Percentiles rank a stretch among this genome's conserved stretches.
These are phyloP conservation scores for Mangifera indica DNA, from an alignment of 345 rosid species.

Conservation along the genomic window DNA sequence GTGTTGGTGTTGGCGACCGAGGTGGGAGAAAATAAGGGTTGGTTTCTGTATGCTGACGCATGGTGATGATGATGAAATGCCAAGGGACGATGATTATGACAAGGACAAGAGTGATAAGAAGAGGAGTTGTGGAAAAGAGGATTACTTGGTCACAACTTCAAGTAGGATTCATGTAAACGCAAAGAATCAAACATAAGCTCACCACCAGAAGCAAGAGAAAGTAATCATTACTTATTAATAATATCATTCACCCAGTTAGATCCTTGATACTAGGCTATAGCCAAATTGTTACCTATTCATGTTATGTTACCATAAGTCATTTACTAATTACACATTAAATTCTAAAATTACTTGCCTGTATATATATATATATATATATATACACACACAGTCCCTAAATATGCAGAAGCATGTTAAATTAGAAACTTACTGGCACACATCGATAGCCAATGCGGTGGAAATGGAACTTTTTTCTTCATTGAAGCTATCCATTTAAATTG, in stretches of 20 bases:
- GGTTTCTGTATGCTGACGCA: slow-evolving; percentile 49
- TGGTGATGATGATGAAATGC: slow-evolving; percentile 15
- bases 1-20: not conserved
- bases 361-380: too few relatives aligned
- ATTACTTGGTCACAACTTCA: slow-evolving; percentile 62
- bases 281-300: too few relatives aligned
- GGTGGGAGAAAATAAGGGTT: slow-evolving; percentile 50
- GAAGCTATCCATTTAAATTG: too few relatives aligned
- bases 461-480: too few relatives aligned
- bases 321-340: too few relatives aligned
- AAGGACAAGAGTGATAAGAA: slow-evolving; percentile 13
- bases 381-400: too few relatives aligned
- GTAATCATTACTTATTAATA: slow-evolving; percentile 41
- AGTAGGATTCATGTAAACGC: slow-evolving; percentile 60
- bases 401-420: too few relatives aligned
- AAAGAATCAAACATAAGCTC: slow-evolving; percentile 57
- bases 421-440: too few relatives aligned
- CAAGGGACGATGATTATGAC: slow-evolving; percentile 12
- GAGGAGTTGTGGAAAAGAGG: slow-evolving; percentile 33
- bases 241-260: not conserved
- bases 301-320: too few relatives aligned
- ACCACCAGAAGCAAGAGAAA: slow-evolving; percentile 69
- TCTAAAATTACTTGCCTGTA: too few relatives aligned
- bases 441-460: too few relatives aligned
- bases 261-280: too few relatives aligned